Evolutionary conservation across 1,284 basidiomycete species (phyloP).

Genomic region (Meira nashicola): DNA sequence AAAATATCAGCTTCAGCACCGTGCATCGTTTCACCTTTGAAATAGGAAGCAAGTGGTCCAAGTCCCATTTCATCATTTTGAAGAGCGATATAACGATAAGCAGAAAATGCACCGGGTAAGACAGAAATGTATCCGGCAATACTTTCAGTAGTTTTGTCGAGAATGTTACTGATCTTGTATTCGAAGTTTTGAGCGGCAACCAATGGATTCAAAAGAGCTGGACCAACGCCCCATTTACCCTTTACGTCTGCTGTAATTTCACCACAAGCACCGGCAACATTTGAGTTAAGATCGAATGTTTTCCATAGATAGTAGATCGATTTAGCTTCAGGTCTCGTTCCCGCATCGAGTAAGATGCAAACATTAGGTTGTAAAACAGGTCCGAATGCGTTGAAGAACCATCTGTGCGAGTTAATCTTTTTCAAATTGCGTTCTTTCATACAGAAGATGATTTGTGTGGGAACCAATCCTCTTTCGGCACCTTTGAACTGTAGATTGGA

Average conservation of each 20-base stretch:
- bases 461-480: slow-evolving; percentile 71
- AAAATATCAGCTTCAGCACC: slow-evolving; percentile 91
- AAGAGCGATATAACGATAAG: slow-evolving; percentile 72
- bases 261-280: slow-evolving; percentile 89
- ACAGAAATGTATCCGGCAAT: slow-evolving; percentile 51
- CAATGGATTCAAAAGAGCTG: slow-evolving; percentile 85
- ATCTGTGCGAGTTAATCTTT: slow-evolving; percentile 75
- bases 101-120: slow-evolving; percentile 49
- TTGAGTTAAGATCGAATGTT: slow-evolving; percentile 69
- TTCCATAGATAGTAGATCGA: slow-evolving; percentile 98
- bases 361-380: slow-evolving; percentile 66
- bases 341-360: slow-evolving; percentile 91
- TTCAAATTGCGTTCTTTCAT: slow-evolving; percentile 52
- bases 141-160: slow-evolving; percentile 50
- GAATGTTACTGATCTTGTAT: slow-evolving; percentile 62
- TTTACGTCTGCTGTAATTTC: slow-evolving; percentile 52
- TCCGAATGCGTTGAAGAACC: slow-evolving; percentile 46
- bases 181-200: slow-evolving; percentile 84
- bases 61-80: slow-evolving; percentile 79
- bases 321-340: slow-evolving; percentile 92
- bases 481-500: slow-evolving; percentile 86
- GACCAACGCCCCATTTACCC: slow-evolving; percentile 59
- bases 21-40: slow-evolving; percentile 89
- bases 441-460: slow-evolving; percentile 55
- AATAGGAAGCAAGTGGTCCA: slow-evolving; percentile 89